Conservation (phyloP, 31 red algal species). For the Bonnemaisonia californica region DNA sequence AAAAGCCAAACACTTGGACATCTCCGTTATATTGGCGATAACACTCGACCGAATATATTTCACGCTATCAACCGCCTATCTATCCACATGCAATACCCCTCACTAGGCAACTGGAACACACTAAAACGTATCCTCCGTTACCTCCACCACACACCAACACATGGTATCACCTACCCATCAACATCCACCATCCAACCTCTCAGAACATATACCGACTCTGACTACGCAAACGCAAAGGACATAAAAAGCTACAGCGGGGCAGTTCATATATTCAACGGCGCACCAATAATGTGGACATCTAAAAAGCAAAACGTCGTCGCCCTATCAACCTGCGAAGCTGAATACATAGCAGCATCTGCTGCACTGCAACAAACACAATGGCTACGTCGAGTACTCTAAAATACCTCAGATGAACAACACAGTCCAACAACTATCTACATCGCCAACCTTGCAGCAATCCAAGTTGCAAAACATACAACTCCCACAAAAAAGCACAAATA, state of each 20-base stretch:
- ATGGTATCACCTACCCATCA: not conserved
- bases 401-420: not conserved
- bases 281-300: not conserved
- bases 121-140: not conserved
- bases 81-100: not conserved
- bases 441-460: not conserved
- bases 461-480: not conserved
- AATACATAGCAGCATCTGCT: not conserved
- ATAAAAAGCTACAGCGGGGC: not conserved
- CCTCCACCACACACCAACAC: not conserved
- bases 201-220: conserved; percentile 20
- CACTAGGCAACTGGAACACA: not conserved
- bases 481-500: not conserved
- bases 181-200: not conserved
- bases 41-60: not conserved
- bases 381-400: not conserved
- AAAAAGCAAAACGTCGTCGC: not conserved
- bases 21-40: conserved; percentile 5
- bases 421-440: not conserved
- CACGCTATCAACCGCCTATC: not conserved
- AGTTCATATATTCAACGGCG: not conserved
- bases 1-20: conserved; percentile 6
- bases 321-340: not conserved
- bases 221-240: conserved; percentile 10
- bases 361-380: not conserved